phyloP scores from a whole-genome alignment of 257 asterid species.

The Solanum virginianum region DNA sequence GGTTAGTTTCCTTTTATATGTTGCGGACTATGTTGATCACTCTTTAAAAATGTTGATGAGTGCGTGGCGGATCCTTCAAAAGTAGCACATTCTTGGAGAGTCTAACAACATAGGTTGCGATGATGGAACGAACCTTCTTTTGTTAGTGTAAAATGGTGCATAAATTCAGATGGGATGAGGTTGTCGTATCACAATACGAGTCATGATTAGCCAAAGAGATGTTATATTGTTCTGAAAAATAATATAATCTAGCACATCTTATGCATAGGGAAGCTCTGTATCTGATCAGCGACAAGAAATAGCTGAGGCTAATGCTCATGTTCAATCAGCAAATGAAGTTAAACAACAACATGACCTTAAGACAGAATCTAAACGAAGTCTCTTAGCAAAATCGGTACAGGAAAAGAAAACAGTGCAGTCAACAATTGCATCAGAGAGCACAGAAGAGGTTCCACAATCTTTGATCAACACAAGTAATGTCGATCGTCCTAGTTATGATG shows the following conservation, averaged over 20 bases:
- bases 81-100: background rate
- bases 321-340: slow-evolving; percentile 8
- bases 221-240: background rate
- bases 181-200: background rate
- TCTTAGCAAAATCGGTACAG: background rate
- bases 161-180: background rate
- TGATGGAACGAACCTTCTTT: background rate
- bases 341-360: slow-evolving; percentile 6
- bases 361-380: slow-evolving; percentile 7
- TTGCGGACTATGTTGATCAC: background rate
- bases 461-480: slow-evolving; percentile 4
- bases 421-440: slow-evolving; percentile 8
- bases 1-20: slow-evolving; percentile 27
- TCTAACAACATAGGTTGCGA: background rate
- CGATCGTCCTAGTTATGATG: slow-evolving; percentile 49
- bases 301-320: slow-evolving; percentile 7
- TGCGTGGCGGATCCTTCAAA: background rate
- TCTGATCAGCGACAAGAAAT: slow-evolving; percentile 13
- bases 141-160: background rate
- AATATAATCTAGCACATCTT: background rate
- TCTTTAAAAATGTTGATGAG: background rate
- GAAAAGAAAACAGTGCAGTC: background rate
- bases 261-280: slow-evolving; percentile 15
- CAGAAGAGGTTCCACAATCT: slow-evolving; percentile 21
- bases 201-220: background rate